Base-by-base conservation (phyloP, 169 alveolate species). In the Plasmodium vinckei region DNA sequence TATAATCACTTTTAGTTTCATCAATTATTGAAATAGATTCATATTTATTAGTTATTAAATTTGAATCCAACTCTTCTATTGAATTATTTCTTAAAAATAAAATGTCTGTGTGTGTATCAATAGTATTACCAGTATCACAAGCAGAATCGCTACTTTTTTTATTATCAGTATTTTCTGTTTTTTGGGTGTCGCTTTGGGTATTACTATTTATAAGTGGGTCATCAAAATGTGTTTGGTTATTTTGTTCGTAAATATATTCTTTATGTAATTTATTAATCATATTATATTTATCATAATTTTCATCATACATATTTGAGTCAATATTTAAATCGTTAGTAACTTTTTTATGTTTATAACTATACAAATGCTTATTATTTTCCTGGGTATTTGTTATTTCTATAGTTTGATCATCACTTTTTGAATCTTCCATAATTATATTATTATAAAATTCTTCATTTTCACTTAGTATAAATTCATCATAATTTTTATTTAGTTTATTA, bases 381-480 rank as follows among this genome's bases (percentile, higher is more conserved):
- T 65, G 73, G 3, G n/a, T 1, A n/a, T 39, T 27, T 42, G n/a
- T 65, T 19, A 21, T 57, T 57, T 21, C 21, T n/a, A 57, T 21
- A 44, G n/a, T 19, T n/a, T 67, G 27, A 10, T 42, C 46, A 77
- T 56, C 51, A 17, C 17, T 77, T 63, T 47, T 21, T 61, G 19
- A 27, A 27, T 73, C 88, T 5, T 51, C 21, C 39, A 60, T 33
- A 53, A 33, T 51, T 27, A 79, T 21, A 19, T 79, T 65, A 19
- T 67, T 23, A 39, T 65, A 79, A 79, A 79, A 79, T 56, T 79
- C 89, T 79, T 67, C 84, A 51, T 79, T 79, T 60, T 79, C 89
- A 67, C 89, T 79, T 56, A 79, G 49, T 42, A 53, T 7, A 17
- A 51, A 21, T 54, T 79, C 89, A 53, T 79, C 82, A 4, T 2